Conservation (phyloP, 768 basidiomycete species). For the Macrolepiota fuliginosa region DNA sequence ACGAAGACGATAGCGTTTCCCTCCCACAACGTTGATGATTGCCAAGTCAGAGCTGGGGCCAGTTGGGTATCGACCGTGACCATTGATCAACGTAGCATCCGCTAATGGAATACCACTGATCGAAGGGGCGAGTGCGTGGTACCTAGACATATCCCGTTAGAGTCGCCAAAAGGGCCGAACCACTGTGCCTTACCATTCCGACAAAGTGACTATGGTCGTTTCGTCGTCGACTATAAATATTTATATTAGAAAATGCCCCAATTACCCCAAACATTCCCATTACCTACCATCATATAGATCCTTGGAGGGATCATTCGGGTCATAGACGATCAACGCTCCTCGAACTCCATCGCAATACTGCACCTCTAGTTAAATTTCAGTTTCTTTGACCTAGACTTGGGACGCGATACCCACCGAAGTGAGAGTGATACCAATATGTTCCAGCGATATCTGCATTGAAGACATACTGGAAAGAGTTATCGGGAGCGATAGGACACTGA, state of each 20-base stretch:
- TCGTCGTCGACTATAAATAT: constrained; percentile 17
- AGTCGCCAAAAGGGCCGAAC: neutral
- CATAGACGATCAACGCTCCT: constrained; percentile 35
- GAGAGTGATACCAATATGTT: constrained; percentile 38
- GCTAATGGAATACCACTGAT: constrained; percentile 14
- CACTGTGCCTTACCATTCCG: constrained; percentile 30
- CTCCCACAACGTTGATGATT: constrained; percentile 35
- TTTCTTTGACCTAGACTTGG: neutral
- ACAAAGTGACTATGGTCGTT: constrained; percentile 41
- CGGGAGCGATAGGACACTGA: constrained; percentile 46
- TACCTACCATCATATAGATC: constrained; percentile 26
- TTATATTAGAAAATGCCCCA: neutral
- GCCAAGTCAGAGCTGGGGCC: constrained; percentile 34
- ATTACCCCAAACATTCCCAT: neutral
- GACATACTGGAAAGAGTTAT: constrained; percentile 39
- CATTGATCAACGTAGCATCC: constrained; percentile 43
- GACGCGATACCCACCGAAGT: constrained; percentile 20
- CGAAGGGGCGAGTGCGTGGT: constrained; percentile 20
- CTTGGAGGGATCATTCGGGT: constrained; percentile 32
- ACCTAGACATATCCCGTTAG: constrained; percentile 20
- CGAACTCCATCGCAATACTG: constrained; percentile 51
- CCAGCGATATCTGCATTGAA: constrained; percentile 30
- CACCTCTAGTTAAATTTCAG: constrained; percentile 20
- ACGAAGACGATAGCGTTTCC: constrained; percentile 50
- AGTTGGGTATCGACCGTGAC: constrained; percentile 37